Base-by-base conservation (phyloP, 2,329 filamentous ascomycete species). In the Aspergillus ruber region DNA sequence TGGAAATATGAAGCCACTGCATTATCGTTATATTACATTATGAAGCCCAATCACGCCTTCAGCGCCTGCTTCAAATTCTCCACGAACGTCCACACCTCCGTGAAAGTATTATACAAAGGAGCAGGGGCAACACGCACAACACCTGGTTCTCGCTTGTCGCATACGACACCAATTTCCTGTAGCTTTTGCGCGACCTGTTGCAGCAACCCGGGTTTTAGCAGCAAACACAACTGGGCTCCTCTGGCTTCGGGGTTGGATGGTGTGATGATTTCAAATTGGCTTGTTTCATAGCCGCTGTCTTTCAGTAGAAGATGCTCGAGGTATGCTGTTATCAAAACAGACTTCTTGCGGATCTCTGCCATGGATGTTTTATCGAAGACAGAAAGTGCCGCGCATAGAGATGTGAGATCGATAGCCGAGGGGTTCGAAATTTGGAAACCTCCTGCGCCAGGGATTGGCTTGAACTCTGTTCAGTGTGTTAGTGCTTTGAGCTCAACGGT, bases 391-490 rank as follows among this genome's bases (percentile, higher is more conserved):
- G 82, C 87, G 12, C 81, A 77, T 2, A 95, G 75, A 15, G 81
- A 80, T 5, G 87, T 84, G 38, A 90, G 76, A 59, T 94, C 88
- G 6, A 91, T 76, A 5, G 83, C 86, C 0, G 82, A 87, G 1
- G 86, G 88, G 64, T 94, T 95, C 49, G 84, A 88, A 18, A 91
- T 67, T 66, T 93, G 87, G 67, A 82, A 95, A 2, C 90, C 89
- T 13, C 76, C 81, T 1, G 90, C 90, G 39, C 90, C 90, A 1
- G 80, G 74, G 2, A 86, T 86, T 1, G 90, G 88, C 43, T 83
- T 78, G 69, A 93, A 95, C 47, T 76, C 62, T 75, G 63, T 48
- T 29, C 40, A 13, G 18, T 13, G 50, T 51, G 32, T 50, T 43
- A 21, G 21, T 39, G 46, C 33, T 21, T 6, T 45, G 23, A 32